Percentiles rank a stretch among this genome's conserved stretches.
Conservation (phyloP, 2,329 filamentous ascomycete genomes). For the Hypoxylon sp. region DNA sequence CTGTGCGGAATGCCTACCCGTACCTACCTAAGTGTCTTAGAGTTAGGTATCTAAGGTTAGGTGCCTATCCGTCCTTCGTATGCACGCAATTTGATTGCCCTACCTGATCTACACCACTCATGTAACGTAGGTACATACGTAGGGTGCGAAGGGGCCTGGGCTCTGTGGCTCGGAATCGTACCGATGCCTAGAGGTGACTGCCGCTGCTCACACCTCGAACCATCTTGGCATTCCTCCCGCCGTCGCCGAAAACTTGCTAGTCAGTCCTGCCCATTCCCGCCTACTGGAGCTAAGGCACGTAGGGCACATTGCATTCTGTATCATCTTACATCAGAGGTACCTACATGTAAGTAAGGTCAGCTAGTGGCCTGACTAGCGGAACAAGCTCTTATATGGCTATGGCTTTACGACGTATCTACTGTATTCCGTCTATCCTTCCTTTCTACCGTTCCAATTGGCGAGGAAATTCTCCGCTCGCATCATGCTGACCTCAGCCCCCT, state of each 20-base stretch:
- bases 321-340: background rate
- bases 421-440: conserved; percentile 1
- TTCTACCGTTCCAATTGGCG: conserved; percentile 4
- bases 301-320: conserved; percentile 1
- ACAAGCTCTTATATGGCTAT: background rate
- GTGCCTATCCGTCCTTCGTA: conserved; percentile 30
- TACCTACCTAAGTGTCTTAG: conserved; percentile 4
- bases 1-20: conserved; percentile 1
- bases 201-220: conserved; percentile 14
- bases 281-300: background rate
- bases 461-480: conserved; percentile 4
- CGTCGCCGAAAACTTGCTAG: conserved; percentile 15
- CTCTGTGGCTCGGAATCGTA: conserved; percentile 27
- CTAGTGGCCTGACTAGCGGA: conserved; percentile 9
- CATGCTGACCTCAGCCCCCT: conserved; percentile 20
- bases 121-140: conserved; percentile 1
- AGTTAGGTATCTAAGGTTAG: background rate
- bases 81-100: conserved; percentile 14
- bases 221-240: conserved; percentile 10
- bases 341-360: conserved; percentile 19
- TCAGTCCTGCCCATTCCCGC: conserved; percentile 20
- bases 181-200: conserved; percentile 15
- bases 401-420: background rate
- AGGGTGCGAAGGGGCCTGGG: conserved; percentile 10
- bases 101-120: conserved; percentile 8